Base-by-base conservation (phyloP, 805 yeast species). In the Candida sphagnicola region DNA sequence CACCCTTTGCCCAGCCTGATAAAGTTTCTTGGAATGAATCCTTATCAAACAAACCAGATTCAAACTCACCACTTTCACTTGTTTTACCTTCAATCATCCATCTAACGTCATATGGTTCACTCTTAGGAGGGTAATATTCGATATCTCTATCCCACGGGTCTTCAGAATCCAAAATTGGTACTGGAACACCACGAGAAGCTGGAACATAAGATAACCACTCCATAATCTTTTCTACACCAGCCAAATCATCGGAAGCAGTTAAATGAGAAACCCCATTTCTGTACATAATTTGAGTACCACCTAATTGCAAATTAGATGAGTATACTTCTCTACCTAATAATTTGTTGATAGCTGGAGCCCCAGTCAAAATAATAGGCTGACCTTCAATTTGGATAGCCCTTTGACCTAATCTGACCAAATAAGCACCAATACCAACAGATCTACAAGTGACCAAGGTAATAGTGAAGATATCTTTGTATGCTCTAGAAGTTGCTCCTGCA, bases 361-460 rank as follows among this genome's bases (percentile, higher is more conserved):
- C 99, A 40, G 99, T 93, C 58, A 93, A 81, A 51, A 93, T 91
- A 53, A 93, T 88, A 40, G 99, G 99, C 69, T 93, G 98, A 31
- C 99, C 99, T 65, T 93, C 97, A 54, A 93, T 85, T 72, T 93
- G 99, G 55, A 93, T 90, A 31, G 98, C 95, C 75, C 99, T 85
- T 75, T 93, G 98, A 57, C 99, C 99, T 50, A 93, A 77, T 68
- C 99, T 85, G 30, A 93, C 99, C 61, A 93, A 75, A 61, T 93
- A 93, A 33, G 99, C 99, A 74, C 99, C 99, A 63, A 93, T 93
- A 82, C 99, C 99, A 56, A 93, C 99, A 37, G 98, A 90, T 76
- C 99, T 83, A 72, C 98, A 90, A n/a, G 99, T 93, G 40, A 93
- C 99, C 62, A 93, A 75, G n/a, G 99, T 91, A 43, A 90, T 80